These are phyloP conservation scores for Diversispora epigaea DNA, from an alignment of 192 early-diverging fungal genomes.

Conservation along the genomic window DNA sequence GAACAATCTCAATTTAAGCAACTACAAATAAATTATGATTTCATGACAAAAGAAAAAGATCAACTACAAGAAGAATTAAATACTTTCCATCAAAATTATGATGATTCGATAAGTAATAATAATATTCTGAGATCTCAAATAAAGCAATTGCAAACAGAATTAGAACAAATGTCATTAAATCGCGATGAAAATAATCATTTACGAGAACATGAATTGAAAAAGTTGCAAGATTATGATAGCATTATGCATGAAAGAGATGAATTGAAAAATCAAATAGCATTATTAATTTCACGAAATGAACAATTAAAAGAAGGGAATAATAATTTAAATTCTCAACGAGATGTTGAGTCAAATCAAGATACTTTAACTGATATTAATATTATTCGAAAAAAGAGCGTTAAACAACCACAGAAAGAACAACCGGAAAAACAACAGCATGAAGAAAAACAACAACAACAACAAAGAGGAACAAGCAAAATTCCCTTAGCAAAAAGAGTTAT, in stretches of 20 bases:
- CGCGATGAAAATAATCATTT: neutral
- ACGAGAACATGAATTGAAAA: neutral
- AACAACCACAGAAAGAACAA: too few species aligned
- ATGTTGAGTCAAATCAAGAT: neutral
- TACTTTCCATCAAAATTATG: neutral
- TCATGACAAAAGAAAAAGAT: neutral
- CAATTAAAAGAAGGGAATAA: neutral
- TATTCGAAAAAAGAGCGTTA: too few species aligned
- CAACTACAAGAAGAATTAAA: neutral
- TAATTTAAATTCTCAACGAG: neutral
- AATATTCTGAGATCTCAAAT: neutral
- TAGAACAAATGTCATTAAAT: slow-evolving; percentile 1
- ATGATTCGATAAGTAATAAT: neutral
- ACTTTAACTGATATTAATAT: too few species aligned
- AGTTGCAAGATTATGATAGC: neutral
- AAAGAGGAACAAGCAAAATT: too few species aligned
- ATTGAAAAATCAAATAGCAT: neutral
- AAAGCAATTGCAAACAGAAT: neutral
- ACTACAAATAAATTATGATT: neutral
- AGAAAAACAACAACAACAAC: too few species aligned
- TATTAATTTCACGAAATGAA: neutral
- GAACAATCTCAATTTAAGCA: too few species aligned
- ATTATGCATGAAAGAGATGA: neutral
- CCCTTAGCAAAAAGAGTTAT: too few species aligned
- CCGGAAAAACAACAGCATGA: too few species aligned